A percentile compares a stretch with the other conserved stretches of the same genome.
Conservation (phyloP, 805 yeast species). For the Clavispora asparagi region DNA sequence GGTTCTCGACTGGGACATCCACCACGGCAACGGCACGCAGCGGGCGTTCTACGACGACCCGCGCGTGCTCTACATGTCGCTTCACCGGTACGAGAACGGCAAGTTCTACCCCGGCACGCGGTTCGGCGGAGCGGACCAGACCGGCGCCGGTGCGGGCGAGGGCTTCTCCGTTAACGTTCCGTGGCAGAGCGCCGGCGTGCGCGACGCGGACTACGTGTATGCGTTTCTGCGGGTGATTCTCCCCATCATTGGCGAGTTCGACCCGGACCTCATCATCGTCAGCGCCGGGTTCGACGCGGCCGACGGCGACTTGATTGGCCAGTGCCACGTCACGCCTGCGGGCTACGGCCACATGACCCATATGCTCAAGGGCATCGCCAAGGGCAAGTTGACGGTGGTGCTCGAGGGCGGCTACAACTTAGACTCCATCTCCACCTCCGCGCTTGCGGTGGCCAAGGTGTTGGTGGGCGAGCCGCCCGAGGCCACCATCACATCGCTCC, state of each 20-base stretch:
- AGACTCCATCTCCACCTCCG: conserved; percentile 85
- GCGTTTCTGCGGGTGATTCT: conserved; percentile 82
- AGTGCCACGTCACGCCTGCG: conserved; percentile 91
- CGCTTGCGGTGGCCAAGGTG: conserved; percentile 86
- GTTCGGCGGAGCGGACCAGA: conserved; percentile 75
- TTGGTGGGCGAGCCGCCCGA: conserved; percentile 95
- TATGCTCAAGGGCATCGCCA: conserved; percentile 78
- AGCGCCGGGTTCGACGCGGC: conserved; percentile 99
- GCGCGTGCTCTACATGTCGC: conserved; percentile 81
- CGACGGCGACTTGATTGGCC: conserved; percentile 95
- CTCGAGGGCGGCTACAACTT: conserved; percentile 96
- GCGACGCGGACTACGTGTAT: conserved; percentile 91
- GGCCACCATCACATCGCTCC: conserved; percentile 56
- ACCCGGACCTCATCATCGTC: conserved; percentile 88
- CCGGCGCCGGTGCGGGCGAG: conserved; percentile 81
- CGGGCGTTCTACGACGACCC: conserved; percentile 86
- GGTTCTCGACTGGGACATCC: conserved; percentile 96
- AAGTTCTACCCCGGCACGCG: conserved; percentile 90
- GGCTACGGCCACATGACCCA: conserved; percentile 98
- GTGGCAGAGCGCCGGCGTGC: conserved; percentile 88
- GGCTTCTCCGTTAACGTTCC: conserved; percentile 90
- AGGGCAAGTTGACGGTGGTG: conserved; percentile 83
- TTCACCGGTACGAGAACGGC: conserved; percentile 91
- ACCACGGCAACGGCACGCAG: conserved; percentile 98
- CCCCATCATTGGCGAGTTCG: conserved; percentile 85